Evolutionary conservation across 2,329 filamentous ascomycete genomes (phyloP).

Genomic region (Ambrosiella cleistominuta): DNA sequence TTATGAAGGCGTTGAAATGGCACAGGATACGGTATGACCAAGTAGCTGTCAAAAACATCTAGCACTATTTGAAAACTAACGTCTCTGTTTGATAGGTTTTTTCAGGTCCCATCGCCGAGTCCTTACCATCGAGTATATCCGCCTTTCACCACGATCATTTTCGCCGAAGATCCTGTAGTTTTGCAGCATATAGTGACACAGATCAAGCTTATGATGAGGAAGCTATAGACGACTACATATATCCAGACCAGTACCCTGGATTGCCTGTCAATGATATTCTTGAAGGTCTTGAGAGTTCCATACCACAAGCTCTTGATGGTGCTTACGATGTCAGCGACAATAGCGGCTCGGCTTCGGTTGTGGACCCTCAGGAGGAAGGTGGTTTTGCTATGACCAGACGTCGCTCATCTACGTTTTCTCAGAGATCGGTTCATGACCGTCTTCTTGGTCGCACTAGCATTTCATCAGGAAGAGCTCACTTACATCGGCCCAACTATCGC

Average conservation of each 20-base stretch:
- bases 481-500: not conserved
- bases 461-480: slow-evolving; percentile 36
- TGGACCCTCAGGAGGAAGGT: slow-evolving; percentile 22
- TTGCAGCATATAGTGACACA: slow-evolving; percentile 20
- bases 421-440: slow-evolving; percentile 39
- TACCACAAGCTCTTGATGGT: not conserved
- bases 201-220: slow-evolving; percentile 17
- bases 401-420: slow-evolving; percentile 43
- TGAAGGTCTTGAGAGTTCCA: not conserved
- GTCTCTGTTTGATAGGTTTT: slow-evolving; percentile 40
- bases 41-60: not conserved
- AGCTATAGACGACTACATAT: slow-evolving; percentile 18
- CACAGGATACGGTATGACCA: slow-evolving; percentile 62
- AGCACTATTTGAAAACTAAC: not conserved
- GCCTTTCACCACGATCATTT: slow-evolving; percentile 72
- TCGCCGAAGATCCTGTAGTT: slow-evolving; percentile 56
- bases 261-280: not conserved
- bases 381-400: slow-evolving; percentile 36
- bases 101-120: slow-evolving; percentile 84
- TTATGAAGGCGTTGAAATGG: slow-evolving; percentile 96
- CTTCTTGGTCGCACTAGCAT: slow-evolving; percentile 56
- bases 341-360: slow-evolving; percentile 12
- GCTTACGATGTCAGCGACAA: not conserved
- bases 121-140: slow-evolving; percentile 84
- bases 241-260: not conserved